phyloP scores from a whole-genome alignment of 2,329 filamentous ascomycete genomes.

The Pestalotiopsis sp. region DNA sequence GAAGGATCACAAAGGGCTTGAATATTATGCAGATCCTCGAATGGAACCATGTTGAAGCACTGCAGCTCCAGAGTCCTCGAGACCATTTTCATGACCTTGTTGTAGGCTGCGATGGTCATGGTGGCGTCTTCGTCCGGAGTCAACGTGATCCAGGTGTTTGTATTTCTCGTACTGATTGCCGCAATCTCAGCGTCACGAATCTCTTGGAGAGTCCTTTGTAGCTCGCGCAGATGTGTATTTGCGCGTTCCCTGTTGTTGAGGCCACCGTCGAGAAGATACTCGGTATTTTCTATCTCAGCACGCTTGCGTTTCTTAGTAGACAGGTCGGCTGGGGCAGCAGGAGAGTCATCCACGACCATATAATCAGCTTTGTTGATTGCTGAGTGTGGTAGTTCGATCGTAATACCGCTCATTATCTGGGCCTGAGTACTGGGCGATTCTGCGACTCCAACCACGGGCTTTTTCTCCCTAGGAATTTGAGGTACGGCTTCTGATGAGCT shows the following conservation, averaged over 20 bases:
- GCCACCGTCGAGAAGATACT: conserved; percentile 60
- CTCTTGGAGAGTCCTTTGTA: conserved; percentile 70
- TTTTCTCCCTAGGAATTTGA: conserved; percentile 11
- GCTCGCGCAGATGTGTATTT: conserved; percentile 69
- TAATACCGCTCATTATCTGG: conserved; percentile 34
- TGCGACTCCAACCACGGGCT: not conserved
- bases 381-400: conserved; percentile 47
- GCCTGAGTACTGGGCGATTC: conserved; percentile 10
- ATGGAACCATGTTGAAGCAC: conserved; percentile 70
- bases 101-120: conserved; percentile 68
- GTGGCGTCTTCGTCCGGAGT: conserved; percentile 63
- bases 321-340: conserved; percentile 48
- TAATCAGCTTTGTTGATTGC: conserved; percentile 57
- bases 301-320: conserved; percentile 56
- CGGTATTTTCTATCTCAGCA: conserved; percentile 50
- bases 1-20: conserved; percentile 79
- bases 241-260: conserved; percentile 82
- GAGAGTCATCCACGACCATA: conserved; percentile 45
- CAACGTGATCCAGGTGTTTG: conserved; percentile 55
- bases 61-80: conserved; percentile 71
- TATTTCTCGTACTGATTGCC: conserved; percentile 55
- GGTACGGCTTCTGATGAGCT: not conserved
- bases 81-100: conserved; percentile 72
- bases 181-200: conserved; percentile 80
- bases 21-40: conserved; percentile 73